These are phyloP conservation scores for Dryas octopetala DNA, from an alignment of 306 rosid species.

Conservation along the genomic window DNA sequence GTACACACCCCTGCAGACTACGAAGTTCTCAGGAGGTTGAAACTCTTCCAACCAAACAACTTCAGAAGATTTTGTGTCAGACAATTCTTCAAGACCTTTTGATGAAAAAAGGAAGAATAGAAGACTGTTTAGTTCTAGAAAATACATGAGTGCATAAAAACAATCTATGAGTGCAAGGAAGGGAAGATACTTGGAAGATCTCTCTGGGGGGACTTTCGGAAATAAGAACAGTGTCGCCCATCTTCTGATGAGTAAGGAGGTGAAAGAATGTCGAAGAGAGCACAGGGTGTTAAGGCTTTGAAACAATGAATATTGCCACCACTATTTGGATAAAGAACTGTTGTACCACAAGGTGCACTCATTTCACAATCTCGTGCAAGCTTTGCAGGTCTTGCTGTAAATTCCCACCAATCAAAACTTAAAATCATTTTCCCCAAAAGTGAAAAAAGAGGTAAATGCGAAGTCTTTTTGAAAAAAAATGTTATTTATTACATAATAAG, in stretches of 20 bases:
- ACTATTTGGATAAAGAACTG: conserved; percentile 70
- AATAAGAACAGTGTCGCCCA: conserved; percentile 81
- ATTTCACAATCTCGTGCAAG: conserved; percentile 61
- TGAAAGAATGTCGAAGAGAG: conserved; percentile 71
- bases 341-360: conserved; percentile 72
- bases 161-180: background rate
- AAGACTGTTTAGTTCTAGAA: background rate
- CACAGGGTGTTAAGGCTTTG: conserved; percentile 77
- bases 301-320: conserved; percentile 91
- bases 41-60: conserved; percentile 77
- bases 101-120: background rate
- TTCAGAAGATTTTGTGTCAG: conserved; percentile 22
- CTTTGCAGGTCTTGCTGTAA: conserved; percentile 80
- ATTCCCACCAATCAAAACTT: conserved; percentile 28
- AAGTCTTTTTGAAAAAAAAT: background rate
- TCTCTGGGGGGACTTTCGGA: conserved; percentile 52
- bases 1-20: conserved; percentile 71
- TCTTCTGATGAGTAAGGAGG: conserved; percentile 83
- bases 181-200: conserved; percentile 62
- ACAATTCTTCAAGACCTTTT: background rate
- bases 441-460: background rate
- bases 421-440: conserved; percentile 13
- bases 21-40: conserved; percentile 76
- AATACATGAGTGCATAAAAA: background rate
- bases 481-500: background rate